Base-by-base conservation (phyloP, 495 filamentous ascomycete genomes). In the Penicillium chermesinum region DNA sequence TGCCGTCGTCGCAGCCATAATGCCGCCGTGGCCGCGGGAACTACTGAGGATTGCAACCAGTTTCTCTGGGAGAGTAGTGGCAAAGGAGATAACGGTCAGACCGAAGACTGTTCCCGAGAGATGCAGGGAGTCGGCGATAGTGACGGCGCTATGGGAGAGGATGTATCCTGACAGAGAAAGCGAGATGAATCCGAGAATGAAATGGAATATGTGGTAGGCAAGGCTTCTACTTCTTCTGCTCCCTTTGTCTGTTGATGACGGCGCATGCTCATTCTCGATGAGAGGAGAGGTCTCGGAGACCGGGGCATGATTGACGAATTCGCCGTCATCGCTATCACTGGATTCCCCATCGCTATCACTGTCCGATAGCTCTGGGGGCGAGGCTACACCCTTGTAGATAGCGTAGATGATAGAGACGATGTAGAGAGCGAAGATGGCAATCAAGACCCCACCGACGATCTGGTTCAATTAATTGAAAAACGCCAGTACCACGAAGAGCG, bases 51-150 rank as follows among this genome's bases (percentile, higher is more conserved):
- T 57, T 7, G 40, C 19, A 16, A 42, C 21, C 0, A 81, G 65
- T 49, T 81, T 82, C 59, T 80, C 78, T 1, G 78, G 78, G 0
- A 82, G 52, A 0, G 78, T 82, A 0, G 78, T 80, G 14, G 78
- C 78, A 42, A 81, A 68, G 0, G 80, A 68, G 1, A 84, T 59
- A 10, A 84, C 64, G 0, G 70, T 74, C 19, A 80, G 58, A 30
- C 80, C 78, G 15, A 84, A 61, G 10, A 80, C 54, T 0, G 65
- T 66, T 30, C 63, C 71, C 1, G 77, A 77, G 0, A 78, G 52
- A 30, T 59, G 46, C 1, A 79, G 52, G 16, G 54, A 59, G 33
- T 68, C 61, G 3, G 63, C 64, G 19, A 78, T 62, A 16, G 59
- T 50, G 10, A 50, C 54, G 7, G 72, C 67, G 30, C 63, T 67